These are phyloP conservation scores for Aspergillus uvarum DNA, from an alignment of 2,329 filamentous ascomycete genomes.

Conservation along the genomic window DNA sequence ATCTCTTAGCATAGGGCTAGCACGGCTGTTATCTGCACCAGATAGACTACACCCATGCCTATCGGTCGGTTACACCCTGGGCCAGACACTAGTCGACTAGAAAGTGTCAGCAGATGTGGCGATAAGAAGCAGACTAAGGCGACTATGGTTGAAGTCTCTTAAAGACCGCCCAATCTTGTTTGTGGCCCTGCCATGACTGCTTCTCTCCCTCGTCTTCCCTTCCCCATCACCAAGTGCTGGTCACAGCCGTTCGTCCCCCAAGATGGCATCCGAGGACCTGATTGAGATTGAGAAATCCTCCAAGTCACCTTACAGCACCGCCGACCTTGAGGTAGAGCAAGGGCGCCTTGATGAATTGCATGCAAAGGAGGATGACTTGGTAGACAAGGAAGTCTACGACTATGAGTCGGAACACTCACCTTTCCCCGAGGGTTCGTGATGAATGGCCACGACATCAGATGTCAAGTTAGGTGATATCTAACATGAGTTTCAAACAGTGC, in stretches of 20 bases:
- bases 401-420: constrained; percentile 29
- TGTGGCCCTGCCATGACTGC: neutral
- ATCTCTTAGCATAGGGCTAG: neutral
- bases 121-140: constrained; percentile 1
- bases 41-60: neutral
- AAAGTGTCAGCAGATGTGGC: neutral
- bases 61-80: neutral
- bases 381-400: constrained; percentile 18
- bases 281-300: constrained; percentile 2
- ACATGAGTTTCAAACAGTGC: constrained; percentile 13
- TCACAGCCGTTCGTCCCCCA: neutral
- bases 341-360: constrained; percentile 12
- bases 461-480: neutral
- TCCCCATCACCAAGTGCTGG: neutral
- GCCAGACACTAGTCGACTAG: neutral
- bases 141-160: neutral
- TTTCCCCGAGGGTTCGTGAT: constrained; percentile 24
- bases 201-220: neutral
- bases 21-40: constrained; percentile 3
- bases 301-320: constrained; percentile 3
- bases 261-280: constrained; percentile 16
- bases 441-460: neutral
- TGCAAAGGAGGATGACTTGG: constrained; percentile 9
- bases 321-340: constrained; percentile 18
- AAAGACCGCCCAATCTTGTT: neutral